phyloP scores from a whole-genome alignment of 176 grass and related monocot genomes.

The Chloris gayana region DNA sequence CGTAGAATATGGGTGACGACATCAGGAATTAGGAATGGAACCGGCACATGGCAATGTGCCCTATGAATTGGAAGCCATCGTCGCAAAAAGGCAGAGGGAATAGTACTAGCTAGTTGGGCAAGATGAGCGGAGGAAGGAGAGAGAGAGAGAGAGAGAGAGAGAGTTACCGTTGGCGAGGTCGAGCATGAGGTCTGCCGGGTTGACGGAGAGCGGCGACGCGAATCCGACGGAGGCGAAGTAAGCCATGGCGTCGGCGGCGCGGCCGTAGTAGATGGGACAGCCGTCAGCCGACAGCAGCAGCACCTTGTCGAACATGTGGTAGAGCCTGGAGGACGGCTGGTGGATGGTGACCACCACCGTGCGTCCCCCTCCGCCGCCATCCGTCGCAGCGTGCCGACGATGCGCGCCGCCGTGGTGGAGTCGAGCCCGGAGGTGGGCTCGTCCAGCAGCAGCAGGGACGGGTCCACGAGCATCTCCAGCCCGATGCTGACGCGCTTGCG shows the following conservation, averaged over 20 bases:
- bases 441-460: constrained; percentile 87
- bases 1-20: background rate
- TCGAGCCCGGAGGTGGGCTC: constrained; percentile 95
- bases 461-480: constrained; percentile 91
- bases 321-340: constrained; percentile 90
- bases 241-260: constrained; percentile 63
- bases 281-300: constrained; percentile 86
- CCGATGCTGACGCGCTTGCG: constrained; percentile 94
- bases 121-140: background rate
- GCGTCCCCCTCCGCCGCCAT: constrained; percentile 64
- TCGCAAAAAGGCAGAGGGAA: background rate
- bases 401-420: constrained; percentile 80
- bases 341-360: constrained; percentile 94
- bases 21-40: background rate
- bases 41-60: constrained; percentile 46
- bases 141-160: too few relatives aligned
- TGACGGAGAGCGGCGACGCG: constrained; percentile 71
- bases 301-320: constrained; percentile 99
- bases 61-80: constrained; percentile 52
- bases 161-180: constrained; percentile 89
- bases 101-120: constrained; percentile 4
- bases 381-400: constrained; percentile 65
- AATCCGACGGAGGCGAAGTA: constrained; percentile 88
- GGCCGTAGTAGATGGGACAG: constrained; percentile 82
- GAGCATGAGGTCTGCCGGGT: constrained; percentile 96